These are phyloP conservation scores for Fraxinus quadrangulata DNA, from an alignment of 257 asterid genomes.

Conservation along the genomic window DNA sequence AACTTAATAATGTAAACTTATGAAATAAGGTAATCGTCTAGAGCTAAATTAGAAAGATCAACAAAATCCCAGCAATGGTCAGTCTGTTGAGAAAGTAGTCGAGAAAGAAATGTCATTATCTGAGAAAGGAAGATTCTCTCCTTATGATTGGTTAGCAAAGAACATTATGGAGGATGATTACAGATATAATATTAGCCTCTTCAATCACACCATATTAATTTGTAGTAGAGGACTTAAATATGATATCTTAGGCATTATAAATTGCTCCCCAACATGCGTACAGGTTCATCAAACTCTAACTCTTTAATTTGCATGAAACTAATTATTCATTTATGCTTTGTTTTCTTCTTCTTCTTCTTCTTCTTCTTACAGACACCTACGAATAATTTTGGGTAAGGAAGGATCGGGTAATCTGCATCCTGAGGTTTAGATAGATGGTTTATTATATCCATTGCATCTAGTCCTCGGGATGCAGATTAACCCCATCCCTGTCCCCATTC, in stretches of 20 bases:
- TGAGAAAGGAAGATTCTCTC: constrained; percentile 1
- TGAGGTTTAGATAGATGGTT: not conserved
- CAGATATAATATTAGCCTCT: not conserved
- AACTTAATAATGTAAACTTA: no score
- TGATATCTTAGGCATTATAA: not conserved
- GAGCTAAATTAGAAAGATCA: no score
- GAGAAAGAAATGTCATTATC: not conserved
- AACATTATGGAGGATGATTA: not conserved
- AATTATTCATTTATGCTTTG: no score
- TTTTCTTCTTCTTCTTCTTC: not conserved
- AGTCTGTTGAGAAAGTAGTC: not conserved
- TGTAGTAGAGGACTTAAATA: not conserved
- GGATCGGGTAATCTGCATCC: constrained; percentile 11
- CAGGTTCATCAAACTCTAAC: not conserved
- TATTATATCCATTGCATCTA: constrained; percentile 15
- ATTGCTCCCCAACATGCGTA: not conserved
- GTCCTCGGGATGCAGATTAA: constrained; percentile 43
- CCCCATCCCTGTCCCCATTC: not conserved
- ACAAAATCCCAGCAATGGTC: no score
- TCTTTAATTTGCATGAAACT: not conserved
- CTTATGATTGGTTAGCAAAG: not conserved
- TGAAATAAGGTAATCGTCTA: no score
- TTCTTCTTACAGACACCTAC: not conserved
- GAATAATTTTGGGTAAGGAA: not conserved
- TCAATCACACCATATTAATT: not conserved